Evolutionary conservation across 345 rosid species (phyloP).

Genomic region (Erysimum cheiranthoides): DNA sequence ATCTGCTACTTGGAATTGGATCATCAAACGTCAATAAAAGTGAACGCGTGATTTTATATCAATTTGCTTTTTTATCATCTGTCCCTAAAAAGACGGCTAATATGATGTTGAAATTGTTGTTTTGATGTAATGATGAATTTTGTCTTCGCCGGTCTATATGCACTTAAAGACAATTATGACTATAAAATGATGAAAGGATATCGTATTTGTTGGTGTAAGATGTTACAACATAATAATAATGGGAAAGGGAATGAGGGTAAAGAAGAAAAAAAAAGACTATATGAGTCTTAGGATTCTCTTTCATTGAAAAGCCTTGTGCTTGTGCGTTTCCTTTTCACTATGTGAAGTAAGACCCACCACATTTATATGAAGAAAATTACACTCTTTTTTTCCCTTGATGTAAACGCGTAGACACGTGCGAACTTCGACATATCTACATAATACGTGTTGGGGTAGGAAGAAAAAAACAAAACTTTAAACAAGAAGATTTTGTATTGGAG

Average conservation of each 20-base stretch:
- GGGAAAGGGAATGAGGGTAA: constrained; percentile 34
- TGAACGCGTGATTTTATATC: constrained; percentile 40
- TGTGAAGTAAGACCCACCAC: constrained; percentile 47
- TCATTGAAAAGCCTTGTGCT: constrained; percentile 47
- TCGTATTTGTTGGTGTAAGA: constrained; percentile 42
- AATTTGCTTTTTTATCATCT: constrained; percentile 27
- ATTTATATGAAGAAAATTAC: constrained; percentile 10
- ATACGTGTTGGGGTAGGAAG: constrained; percentile 45
- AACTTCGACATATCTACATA: constrained; percentile 19
- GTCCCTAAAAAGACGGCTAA: constrained; percentile 47
- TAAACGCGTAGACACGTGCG: constrained; percentile 47
- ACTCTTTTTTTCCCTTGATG: constrained; percentile 22
- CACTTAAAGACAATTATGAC: constrained; percentile 45
- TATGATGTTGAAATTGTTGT: constrained; percentile 46
- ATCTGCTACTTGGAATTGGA: constrained; percentile 21
- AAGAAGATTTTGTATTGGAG: constrained; percentile 24
- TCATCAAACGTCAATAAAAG: constrained; percentile 41
- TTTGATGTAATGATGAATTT: constrained; percentile 43
- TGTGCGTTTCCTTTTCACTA: constrained; percentile 47
- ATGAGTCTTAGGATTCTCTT: constrained; percentile 49
- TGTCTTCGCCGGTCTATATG: constrained; percentile 47
- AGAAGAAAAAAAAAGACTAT: constrained; percentile 29
- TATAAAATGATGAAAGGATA: constrained; percentile 27
- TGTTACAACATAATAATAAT: constrained; percentile 13
- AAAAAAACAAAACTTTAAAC: constrained; percentile 27